Evolutionary conservation across 768 basidiomycete species (phyloP).

Genomic region (Lentinula detonsa): DNA sequence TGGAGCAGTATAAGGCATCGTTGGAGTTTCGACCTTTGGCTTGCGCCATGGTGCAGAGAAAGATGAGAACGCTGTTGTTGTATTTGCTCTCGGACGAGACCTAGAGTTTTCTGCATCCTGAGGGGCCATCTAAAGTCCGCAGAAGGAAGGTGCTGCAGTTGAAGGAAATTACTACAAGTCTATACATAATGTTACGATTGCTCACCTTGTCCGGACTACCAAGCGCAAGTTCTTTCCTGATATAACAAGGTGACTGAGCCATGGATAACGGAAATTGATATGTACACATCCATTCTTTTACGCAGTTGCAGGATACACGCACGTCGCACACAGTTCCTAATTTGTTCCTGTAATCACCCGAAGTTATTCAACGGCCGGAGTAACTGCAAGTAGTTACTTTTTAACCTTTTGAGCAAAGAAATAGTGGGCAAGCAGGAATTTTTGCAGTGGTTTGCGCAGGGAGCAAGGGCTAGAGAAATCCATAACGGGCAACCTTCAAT

Average conservation of each 20-base stretch:
- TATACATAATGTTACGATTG: background rate
- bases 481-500: background rate
- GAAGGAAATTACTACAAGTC: background rate
- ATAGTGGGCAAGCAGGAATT: background rate
- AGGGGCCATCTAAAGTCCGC: background rate
- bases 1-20: conserved; percentile 22
- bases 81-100: conserved; percentile 34
- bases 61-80: conserved; percentile 29
- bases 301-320: background rate
- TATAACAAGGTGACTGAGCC: background rate
- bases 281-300: background rate
- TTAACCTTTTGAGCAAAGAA: background rate
- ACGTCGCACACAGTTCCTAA: background rate
- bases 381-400: background rate
- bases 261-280: background rate
- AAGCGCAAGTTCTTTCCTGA: background rate
- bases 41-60: conserved; percentile 32
- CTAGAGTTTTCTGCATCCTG: conserved; percentile 20
- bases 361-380: background rate
- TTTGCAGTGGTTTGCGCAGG: background rate
- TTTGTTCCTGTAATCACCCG: background rate
- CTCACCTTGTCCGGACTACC: background rate
- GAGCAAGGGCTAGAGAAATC: background rate
- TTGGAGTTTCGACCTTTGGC: conserved; percentile 17
- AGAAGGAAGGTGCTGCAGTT: background rate